Conservation (phyloP, 768 basidiomycete species). For the Boletales sp. region DNA sequence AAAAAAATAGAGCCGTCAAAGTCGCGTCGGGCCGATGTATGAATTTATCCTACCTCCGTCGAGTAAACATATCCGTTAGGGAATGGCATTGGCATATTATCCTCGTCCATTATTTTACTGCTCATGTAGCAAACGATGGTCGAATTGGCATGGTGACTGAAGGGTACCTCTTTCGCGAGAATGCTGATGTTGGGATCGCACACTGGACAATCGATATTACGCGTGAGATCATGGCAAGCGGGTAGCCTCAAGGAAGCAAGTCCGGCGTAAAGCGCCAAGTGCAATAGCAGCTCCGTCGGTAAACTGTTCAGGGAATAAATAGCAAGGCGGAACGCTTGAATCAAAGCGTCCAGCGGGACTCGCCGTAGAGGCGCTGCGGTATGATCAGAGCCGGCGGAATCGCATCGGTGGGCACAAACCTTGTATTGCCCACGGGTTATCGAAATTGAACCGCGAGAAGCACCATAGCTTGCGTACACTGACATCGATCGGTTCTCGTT, state of each 20-base stretch:
- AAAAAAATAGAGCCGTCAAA: conserved; percentile 10
- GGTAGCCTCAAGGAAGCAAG: conserved; percentile 88
- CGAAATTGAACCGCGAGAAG: too few relatives aligned
- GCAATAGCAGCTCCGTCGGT: conserved; percentile 81
- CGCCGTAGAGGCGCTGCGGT: conserved; percentile 88
- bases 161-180: conserved; percentile 83
- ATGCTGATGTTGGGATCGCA: conserved; percentile 76
- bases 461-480: too few relatives aligned
- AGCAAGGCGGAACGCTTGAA: conserved; percentile 76
- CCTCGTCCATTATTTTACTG: conserved; percentile 92
- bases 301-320: conserved; percentile 87
- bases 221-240: conserved; percentile 66
- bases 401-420: too few relatives aligned
- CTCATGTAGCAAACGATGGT: conserved; percentile 91
- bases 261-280: conserved; percentile 88
- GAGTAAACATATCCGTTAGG: conserved; percentile 92
- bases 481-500: too few relatives aligned
- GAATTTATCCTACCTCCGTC: conserved; percentile 60
- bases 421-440: too few relatives aligned
- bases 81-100: conserved; percentile 88
- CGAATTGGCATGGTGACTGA: conserved; percentile 91
- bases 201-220: conserved; percentile 87
- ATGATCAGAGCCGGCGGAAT: too few relatives aligned
- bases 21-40: conserved; percentile 2
- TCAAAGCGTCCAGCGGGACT: conserved; percentile 71